phyloP scores from a whole-genome alignment of 805 yeast genomes.

The Wickerhamomyces silvicola region DNA sequence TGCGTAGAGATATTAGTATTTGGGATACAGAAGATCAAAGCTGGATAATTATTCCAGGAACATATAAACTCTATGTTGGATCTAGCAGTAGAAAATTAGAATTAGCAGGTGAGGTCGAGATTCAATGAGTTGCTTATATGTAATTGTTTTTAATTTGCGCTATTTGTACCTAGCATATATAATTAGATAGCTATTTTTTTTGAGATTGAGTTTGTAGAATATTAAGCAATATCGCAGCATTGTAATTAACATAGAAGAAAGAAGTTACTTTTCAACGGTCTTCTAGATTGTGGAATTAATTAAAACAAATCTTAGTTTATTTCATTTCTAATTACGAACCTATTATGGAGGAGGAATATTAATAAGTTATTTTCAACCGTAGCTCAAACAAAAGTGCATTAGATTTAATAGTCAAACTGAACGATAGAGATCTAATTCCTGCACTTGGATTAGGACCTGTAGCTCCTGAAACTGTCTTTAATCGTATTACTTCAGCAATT shows the following conservation, averaged over 20 bases:
- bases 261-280: no score
- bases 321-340: no score
- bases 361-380: neutral
- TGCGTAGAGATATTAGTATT: conserved; percentile 46
- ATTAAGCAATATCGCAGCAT: no score
- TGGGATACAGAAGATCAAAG: conserved; percentile 52
- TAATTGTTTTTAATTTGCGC: neutral
- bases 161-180: neutral
- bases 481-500: conserved; percentile 46
- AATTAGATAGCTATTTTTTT: neutral
- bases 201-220: no score
- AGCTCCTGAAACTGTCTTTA: conserved; percentile 38
- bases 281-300: no score
- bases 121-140: no score
- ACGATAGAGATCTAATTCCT: conserved; percentile 52
- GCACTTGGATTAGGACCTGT: conserved; percentile 64
- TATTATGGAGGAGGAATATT: neutral
- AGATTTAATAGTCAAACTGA: conserved; percentile 24
- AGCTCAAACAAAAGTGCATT: neutral
- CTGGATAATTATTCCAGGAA: conserved; percentile 54
- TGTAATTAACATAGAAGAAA: no score
- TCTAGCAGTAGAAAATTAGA: conserved; percentile 42
- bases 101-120: conserved; percentile 32
- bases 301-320: no score
- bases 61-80: conserved; percentile 45